Evolutionary conservation across 768 basidiomycete species (phyloP), one percentile per base, ranked within the genome.

Genomic region (Hemileccinum rubropunctum): DNA sequence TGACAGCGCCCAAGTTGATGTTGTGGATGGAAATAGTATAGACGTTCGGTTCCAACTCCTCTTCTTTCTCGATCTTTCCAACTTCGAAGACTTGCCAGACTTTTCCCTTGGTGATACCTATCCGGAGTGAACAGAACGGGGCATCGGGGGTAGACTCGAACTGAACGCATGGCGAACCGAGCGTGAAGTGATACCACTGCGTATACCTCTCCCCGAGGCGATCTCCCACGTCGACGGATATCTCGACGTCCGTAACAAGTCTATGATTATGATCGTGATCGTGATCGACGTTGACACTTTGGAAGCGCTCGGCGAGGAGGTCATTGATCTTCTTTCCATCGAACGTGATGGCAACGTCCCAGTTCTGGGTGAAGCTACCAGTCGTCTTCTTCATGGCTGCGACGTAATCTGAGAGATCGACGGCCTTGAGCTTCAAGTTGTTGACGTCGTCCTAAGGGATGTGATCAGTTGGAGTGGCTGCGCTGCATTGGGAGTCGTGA

Each of bases 391-490:
- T 26, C 45, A 46, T 46, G 14, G 45, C 45, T 23, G 32, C 18
- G 35, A 46, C 32, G n/a, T 36, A 46, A 18, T 34, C 45, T 15
- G 45, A 36, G 45, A 46, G 45, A 41, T 41, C 40, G 21, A 39
- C 38, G 11, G 38, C 38, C 21, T 39, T 36, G 36, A 12, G 8
- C 28, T 30, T 30, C 2, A 8, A 12, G 28, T 12, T 8, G 23
- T 23, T 23, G 23, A 23, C 28, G 11, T 30, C 8, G 28, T 30
- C 28, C 28, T 12, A 8, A 9, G 9, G 3, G 7, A 12, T 30
- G 28, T 30, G 28, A 8, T 30, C 28, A 30, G 9, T 30, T 30
- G 9, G 28, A 8, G 11, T 4, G 11, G 28, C 28, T 30, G 11
- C 2, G 27, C 5, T 28, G 27, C 27, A 9, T 28, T 4, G 9